Evolutionary conservation across 306 rosid species (phyloP).

Genomic region (Gillenia trifoliata): DNA sequence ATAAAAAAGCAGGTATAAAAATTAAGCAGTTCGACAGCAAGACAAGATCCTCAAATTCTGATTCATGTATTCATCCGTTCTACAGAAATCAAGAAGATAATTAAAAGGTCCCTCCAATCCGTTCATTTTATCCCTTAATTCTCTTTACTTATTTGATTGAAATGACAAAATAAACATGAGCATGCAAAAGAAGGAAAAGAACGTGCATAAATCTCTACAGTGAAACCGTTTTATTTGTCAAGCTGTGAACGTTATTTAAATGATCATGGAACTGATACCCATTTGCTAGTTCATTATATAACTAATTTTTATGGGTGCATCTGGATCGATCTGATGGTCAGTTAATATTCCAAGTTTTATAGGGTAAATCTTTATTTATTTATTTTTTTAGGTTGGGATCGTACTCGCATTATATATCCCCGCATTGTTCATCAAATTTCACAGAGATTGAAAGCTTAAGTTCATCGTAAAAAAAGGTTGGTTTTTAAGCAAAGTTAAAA

Average conservation of each 20-base stretch:
- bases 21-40: background rate
- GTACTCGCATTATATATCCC: too few species aligned
- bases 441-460: too few species aligned
- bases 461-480: too few species aligned
- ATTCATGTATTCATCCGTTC: background rate
- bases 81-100: too few species aligned
- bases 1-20: background rate
- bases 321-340: background rate
- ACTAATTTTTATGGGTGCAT: background rate
- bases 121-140: too few species aligned
- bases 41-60: conserved; percentile 13
- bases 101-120: too few species aligned
- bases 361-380: background rate
- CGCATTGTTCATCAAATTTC: background rate
- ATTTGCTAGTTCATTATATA: background rate
- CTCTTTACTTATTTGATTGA: too few species aligned
- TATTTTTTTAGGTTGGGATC: background rate
- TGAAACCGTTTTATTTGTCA: too few species aligned
- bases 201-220: too few species aligned
- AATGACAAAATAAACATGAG: too few species aligned
- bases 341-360: background rate
- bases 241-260: background rate
- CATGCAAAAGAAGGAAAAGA: too few species aligned
- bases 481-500: background rate
- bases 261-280: background rate